Base-by-base conservation (phyloP, 2,329 filamentous ascomycete genomes). In the Colletotrichum acutatum region DNA sequence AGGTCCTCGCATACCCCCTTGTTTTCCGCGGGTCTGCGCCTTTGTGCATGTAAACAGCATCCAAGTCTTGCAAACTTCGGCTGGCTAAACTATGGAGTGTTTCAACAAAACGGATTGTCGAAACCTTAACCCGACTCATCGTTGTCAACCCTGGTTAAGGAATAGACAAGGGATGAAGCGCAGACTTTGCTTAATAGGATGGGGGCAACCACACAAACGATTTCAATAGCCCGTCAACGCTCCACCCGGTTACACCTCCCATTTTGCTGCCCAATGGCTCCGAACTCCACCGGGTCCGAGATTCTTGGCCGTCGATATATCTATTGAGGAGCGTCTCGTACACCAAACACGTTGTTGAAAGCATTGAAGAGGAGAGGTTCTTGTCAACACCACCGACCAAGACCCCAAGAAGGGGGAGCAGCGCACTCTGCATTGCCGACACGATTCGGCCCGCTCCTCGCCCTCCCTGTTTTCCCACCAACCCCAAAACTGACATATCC, bases 251-350 rank as follows among this genome's bases (percentile, higher is more conserved):
- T 12, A 2, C 28, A 9, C 2, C 4, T 37, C 11, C 62, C 22
- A 49, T 34, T n/a, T 34, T 26, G 11, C 3, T 16, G 16, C 54
- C 42, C 42, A 22, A 69, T 72, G 66, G 58, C 42, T 30, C 2
- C 56, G 8, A 34, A 63, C 24, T 34, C 52, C 53, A 24, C n/a
- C 42, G n/a, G 54, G 59, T 58, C 53, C 32, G 34, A 69, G 53
- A 64, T 46, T 69, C 53, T 69, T 64, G 59, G 65, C 65, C 14
- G 59, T 42, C 52, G 24, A 37, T 42, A 5, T 19, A 9, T 14
- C 19, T 28, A 30, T 53, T 54, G 37, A n/a, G 32, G 12, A 34
- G n/a, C 42, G 9, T n/a, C 14, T 49, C 28, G 11, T 22, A 24
- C 2, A 9, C 8, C 7, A 8, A 1, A 9, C 8, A 28, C 28